Evolutionary conservation across 2,329 filamentous ascomycete genomes (phyloP).

Genomic region (Calonectria hongkongensis): DNA sequence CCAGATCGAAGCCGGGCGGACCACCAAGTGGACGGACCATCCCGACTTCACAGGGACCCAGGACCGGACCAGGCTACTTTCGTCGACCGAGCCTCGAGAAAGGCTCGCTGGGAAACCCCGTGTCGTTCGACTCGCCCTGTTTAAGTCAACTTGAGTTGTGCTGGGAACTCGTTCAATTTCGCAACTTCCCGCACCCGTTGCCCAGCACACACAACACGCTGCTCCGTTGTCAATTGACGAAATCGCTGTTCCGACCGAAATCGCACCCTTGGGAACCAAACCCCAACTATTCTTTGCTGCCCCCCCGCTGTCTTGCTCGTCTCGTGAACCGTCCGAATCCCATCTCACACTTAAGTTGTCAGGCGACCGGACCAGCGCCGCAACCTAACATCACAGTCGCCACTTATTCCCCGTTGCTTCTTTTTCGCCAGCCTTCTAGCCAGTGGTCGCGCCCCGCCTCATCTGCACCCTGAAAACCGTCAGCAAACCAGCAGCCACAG

Average conservation of each 20-base stretch:
- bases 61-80: constrained; percentile 50
- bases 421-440: constrained; percentile 35
- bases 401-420: constrained; percentile 29
- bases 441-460: constrained; percentile 40
- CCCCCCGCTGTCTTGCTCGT: constrained; percentile 13
- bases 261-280: neutral
- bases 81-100: constrained; percentile 51
- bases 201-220: neutral
- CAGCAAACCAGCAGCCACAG: constrained; percentile 38
- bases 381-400: constrained; percentile 35
- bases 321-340: constrained; percentile 23
- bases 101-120: constrained; percentile 38
- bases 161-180: constrained; percentile 25
- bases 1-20: constrained; percentile 53
- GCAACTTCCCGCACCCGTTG: neutral
- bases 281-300: neutral
- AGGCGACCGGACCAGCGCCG: constrained; percentile 31
- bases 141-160: constrained; percentile 4
- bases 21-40: constrained; percentile 50
- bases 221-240: neutral
- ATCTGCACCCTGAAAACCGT: constrained; percentile 32
- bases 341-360: constrained; percentile 32
- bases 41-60: constrained; percentile 46
- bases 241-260: neutral
- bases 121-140: constrained; percentile 51